Percentiles rank a stretch among this genome's conserved stretches.
Evolutionary conservation across 2,329 filamentous ascomycete species (phyloP).

Genomic region (Fusarium xyrophilum): DNA sequence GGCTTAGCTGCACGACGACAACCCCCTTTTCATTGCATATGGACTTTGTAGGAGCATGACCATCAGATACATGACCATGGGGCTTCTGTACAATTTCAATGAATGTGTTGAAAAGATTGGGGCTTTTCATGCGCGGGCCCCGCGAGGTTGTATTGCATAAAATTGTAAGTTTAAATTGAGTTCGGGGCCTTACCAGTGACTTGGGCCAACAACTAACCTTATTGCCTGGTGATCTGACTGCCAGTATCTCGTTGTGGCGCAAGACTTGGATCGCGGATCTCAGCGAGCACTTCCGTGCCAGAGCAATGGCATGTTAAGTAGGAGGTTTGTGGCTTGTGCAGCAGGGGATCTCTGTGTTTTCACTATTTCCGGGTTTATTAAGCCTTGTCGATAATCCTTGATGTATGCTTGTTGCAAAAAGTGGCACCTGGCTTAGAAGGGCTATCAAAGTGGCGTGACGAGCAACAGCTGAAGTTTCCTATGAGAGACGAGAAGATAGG

Average conservation of each 20-base stretch:
- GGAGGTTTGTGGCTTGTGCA: no score
- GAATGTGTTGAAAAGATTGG: neutral
- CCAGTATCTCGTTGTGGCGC: no score
- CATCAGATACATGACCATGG: neutral
- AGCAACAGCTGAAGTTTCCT: no score
- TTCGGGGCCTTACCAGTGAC: neutral
- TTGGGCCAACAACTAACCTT: neutral
- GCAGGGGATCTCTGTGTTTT: accelerated
- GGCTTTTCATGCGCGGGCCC: neutral
- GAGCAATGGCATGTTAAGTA: accelerated
- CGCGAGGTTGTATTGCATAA: neutral
- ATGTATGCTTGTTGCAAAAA: neutral
- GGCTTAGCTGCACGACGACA: neutral
- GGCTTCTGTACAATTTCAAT: neutral
- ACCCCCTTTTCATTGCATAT: neutral
- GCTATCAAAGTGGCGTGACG: neutral
- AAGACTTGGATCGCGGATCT: no score
- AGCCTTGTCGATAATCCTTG: no score
- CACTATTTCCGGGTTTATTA: neutral
- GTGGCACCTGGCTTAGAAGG: no score
- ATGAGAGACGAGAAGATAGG: accelerated
- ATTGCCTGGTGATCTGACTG: neutral
- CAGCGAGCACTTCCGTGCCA: no score
- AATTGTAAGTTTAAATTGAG: neutral
- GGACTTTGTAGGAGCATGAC: accelerated